These are phyloP conservation scores for Lindgomyces ingoldianus DNA, from an alignment of 495 filamentous ascomycete genomes.

Conservation along the genomic window DNA sequence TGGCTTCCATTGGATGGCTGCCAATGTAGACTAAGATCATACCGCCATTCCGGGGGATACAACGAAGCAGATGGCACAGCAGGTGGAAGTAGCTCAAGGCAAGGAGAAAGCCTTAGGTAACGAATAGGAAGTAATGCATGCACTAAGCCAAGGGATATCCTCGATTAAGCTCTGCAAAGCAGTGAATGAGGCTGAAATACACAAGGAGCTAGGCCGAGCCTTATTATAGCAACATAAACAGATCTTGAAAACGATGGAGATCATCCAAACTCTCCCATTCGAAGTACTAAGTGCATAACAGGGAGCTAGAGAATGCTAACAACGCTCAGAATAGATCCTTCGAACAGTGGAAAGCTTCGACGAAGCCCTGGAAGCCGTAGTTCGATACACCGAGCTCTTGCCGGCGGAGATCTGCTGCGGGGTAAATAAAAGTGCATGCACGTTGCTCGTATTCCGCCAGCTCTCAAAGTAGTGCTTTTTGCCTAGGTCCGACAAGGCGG, in stretches of 20 bases:
- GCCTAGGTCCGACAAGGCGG: not conserved
- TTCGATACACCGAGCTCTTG: not conserved
- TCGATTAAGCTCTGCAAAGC: not conserved
- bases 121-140: not conserved
- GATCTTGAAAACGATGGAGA: not conserved
- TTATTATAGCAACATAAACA: not conserved
- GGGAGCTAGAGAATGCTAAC: too few species aligned
- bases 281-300: too few species aligned
- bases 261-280: not conserved
- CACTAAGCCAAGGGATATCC: not conserved
- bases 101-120: not conserved
- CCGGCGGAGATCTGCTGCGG: not conserved
- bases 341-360: not conserved
- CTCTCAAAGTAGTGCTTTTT: not conserved
- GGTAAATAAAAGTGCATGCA: constrained; percentile 3
- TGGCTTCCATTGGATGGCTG: not conserved
- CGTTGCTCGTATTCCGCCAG: constrained; percentile 16
- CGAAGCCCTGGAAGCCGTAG: not conserved
- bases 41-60: not conserved
- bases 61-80: not conserved
- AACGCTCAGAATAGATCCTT: not conserved
- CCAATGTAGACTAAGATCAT: not conserved
- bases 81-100: not conserved
- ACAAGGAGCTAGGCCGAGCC: not conserved
- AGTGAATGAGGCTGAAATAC: not conserved